phyloP scores from a whole-genome alignment of 2,329 filamentous ascomycete genomes.

The Pseudogymnoascus sp. region DNA sequence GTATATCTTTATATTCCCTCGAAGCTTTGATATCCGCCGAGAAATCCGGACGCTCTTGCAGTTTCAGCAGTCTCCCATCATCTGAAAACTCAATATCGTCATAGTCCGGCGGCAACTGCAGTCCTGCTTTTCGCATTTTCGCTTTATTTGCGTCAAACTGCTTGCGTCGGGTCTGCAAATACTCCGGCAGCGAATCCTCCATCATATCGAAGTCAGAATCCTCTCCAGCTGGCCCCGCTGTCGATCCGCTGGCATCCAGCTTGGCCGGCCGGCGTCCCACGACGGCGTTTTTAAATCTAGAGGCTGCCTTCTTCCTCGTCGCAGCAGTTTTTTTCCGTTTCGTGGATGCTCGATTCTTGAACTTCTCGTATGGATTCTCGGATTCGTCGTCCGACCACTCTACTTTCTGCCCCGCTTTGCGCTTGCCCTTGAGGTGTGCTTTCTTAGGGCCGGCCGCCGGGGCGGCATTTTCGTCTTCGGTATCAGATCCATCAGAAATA shows the following conservation, averaged over 20 bases:
- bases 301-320: slow-evolving; percentile 37
- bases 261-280: slow-evolving; percentile 19
- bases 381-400: slow-evolving; percentile 51
- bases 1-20: slow-evolving; percentile 65
- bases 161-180: slow-evolving; percentile 59
- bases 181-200: slow-evolving; percentile 52
- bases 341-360: slow-evolving; percentile 49
- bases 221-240: slow-evolving; percentile 21
- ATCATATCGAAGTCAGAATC: slow-evolving; percentile 23
- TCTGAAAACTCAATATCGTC: slow-evolving; percentile 70
- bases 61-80: slow-evolving; percentile 50
- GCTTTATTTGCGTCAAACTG: slow-evolving; percentile 55
- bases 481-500: background rate
- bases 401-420: slow-evolving; percentile 31
- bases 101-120: slow-evolving; percentile 71
- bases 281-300: slow-evolving; percentile 35
- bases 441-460: background rate
- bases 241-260: slow-evolving; percentile 19
- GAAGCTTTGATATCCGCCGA: slow-evolving; percentile 52
- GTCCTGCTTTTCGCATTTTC: slow-evolving; percentile 54
- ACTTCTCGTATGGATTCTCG: slow-evolving; percentile 52
- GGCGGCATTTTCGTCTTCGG: background rate
- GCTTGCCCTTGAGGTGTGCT: slow-evolving; percentile 18
- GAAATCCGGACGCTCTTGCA: slow-evolving; percentile 65
- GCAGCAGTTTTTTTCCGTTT: slow-evolving; percentile 45